A percentile compares a stretch with the other conserved stretches of the same genome.
phyloP scores from a whole-genome alignment of 345 rosid species.

The Aethionema arabicum region DNA sequence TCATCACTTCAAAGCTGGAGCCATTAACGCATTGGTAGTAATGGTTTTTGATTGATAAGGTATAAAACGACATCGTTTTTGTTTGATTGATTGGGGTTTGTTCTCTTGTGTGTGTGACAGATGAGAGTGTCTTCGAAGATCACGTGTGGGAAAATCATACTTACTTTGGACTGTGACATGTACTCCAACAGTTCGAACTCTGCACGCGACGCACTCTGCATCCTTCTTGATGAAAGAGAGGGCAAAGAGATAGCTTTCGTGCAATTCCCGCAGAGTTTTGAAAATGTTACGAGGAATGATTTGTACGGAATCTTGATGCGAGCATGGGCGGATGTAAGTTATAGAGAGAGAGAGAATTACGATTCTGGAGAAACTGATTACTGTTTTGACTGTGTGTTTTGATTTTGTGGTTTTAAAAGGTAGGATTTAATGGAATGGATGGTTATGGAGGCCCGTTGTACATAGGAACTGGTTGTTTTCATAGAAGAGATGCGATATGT shows the following conservation, averaged over 20 bases:
- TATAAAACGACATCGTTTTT: neutral
- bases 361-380: neutral
- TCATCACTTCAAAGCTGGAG: slow-evolving; percentile 88
- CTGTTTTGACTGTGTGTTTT: neutral
- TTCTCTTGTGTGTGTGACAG: slow-evolving; percentile 33
- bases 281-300: slow-evolving; percentile 59
- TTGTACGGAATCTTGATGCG: slow-evolving; percentile 38
- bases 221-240: slow-evolving; percentile 70
- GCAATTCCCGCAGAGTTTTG: slow-evolving; percentile 60
- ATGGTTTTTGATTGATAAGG: slow-evolving; percentile 6
- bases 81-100: neutral
- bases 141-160: slow-evolving; percentile 56
- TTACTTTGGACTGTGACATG: slow-evolving; percentile 84
- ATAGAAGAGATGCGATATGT: slow-evolving; percentile 67
- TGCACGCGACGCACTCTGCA: slow-evolving; percentile 68
- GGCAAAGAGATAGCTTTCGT: slow-evolving; percentile 66
- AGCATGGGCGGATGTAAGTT: slow-evolving; percentile 23
- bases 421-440: slow-evolving; percentile 63
- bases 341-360: neutral
- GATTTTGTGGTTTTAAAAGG: slow-evolving; percentile 45
- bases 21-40: slow-evolving; percentile 76
- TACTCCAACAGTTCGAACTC: slow-evolving; percentile 60
- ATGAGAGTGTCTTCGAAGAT: slow-evolving; percentile 66
- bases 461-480: slow-evolving; percentile 79
- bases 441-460: slow-evolving; percentile 70